Percentiles rank a stretch among this genome's conserved stretches.
phyloP scores from a whole-genome alignment of 345 rosid genomes.

The Gossypium mustelinum region DNA sequence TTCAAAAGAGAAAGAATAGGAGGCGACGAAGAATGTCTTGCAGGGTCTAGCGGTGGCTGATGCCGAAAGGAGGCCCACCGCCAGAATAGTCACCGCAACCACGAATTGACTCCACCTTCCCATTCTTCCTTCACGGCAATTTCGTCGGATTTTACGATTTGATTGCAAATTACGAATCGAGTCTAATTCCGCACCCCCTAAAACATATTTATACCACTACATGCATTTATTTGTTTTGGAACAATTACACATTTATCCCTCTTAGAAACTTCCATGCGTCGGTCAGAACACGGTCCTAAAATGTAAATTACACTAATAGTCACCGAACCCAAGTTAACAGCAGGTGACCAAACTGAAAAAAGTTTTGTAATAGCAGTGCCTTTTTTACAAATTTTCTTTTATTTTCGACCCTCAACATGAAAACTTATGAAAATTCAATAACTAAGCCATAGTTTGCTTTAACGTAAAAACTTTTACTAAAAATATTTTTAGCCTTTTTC shows the following conservation, averaged over 20 bases:
- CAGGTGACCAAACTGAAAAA: too few relatives aligned
- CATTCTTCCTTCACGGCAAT: constrained; percentile 1
- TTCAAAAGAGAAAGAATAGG: constrained; percentile 62
- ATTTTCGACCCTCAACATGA: too few relatives aligned
- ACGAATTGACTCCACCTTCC: neutral
- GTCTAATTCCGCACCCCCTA: neutral
- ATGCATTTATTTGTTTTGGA: neutral
- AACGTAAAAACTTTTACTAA: too few relatives aligned
- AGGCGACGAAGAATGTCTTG: constrained; percentile 55
- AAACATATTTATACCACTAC: neutral
- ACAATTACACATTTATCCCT: neutral
- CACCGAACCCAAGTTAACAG: too few relatives aligned
- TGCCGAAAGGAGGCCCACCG: constrained; percentile 27
- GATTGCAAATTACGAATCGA: neutral
- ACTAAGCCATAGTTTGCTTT: too few relatives aligned
- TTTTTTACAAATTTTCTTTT: too few relatives aligned
- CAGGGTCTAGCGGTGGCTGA: constrained; percentile 43
- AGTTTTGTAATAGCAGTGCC: too few relatives aligned
- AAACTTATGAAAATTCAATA: too few relatives aligned
- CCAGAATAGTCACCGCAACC: constrained; percentile 4
- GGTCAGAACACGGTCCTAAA: too few relatives aligned
- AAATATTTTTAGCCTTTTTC: too few relatives aligned
- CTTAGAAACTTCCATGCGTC: too few relatives aligned
- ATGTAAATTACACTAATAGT: too few relatives aligned
- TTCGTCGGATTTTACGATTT: neutral